Conservation (phyloP, 2,329 filamentous ascomycete species). For the Aspergillus proliferans region DNA sequence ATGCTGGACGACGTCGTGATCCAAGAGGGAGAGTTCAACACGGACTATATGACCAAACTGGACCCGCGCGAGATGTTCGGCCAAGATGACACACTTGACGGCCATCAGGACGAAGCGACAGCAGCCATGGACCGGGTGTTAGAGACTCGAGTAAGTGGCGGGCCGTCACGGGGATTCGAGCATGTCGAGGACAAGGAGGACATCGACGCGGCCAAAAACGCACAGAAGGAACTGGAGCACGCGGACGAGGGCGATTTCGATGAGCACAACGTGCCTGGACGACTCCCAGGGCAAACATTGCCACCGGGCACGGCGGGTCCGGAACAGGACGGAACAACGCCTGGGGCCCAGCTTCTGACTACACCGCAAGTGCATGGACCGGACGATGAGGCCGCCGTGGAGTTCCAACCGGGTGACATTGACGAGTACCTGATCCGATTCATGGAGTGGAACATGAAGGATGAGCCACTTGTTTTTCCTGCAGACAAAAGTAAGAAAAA, state of each 20-base stretch:
- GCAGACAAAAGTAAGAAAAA: slow-evolving; percentile 45
- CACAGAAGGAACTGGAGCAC: slow-evolving; percentile 78
- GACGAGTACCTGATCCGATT: slow-evolving; percentile 70
- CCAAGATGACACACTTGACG: slow-evolving; percentile 50
- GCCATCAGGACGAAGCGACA: slow-evolving; percentile 66
- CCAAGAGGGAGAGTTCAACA: slow-evolving; percentile 96
- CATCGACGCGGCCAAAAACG: slow-evolving; percentile 76
- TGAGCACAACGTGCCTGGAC: slow-evolving; percentile 44
- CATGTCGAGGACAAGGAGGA: slow-evolving; percentile 91
- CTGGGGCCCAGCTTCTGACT: slow-evolving; percentile 7
- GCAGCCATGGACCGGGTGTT: slow-evolving; percentile 82
- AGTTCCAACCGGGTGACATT: slow-evolving; percentile 52
- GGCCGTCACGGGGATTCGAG: slow-evolving; percentile 63
- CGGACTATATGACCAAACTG: slow-evolving; percentile 84
- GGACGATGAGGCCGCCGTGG: slow-evolving; percentile 28
- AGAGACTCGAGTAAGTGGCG: slow-evolving; percentile 58
- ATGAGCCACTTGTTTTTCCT: slow-evolving; percentile 44
- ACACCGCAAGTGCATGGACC: slow-evolving; percentile 14
- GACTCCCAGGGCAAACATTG: slow-evolving; percentile 23
- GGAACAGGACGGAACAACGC: slow-evolving; percentile 20
- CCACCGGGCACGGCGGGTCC: slow-evolving; percentile 19
- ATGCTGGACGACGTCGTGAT: slow-evolving; percentile 98
- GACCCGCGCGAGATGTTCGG: slow-evolving; percentile 63
- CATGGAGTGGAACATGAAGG: slow-evolving; percentile 56
- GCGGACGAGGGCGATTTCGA: slow-evolving; percentile 81